A percentile compares a stretch with the other conserved stretches of the same genome.
These are phyloP conservation scores for Candida quercuum DNA, from an alignment of 805 yeast species.

Conservation along the genomic window DNA sequence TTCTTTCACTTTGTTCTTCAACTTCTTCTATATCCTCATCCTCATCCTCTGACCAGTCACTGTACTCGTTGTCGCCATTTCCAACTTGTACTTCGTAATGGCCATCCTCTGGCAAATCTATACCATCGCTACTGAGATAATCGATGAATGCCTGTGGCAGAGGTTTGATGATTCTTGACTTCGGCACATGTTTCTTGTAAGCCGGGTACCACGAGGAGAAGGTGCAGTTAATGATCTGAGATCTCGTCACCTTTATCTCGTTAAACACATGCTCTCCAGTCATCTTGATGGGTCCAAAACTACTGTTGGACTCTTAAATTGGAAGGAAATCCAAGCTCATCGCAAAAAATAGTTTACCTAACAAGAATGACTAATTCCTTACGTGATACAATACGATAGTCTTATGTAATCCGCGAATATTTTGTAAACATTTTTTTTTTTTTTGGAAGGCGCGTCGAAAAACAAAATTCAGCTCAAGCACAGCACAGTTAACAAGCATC, in stretches of 20 bases:
- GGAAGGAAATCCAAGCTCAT: too few relatives aligned
- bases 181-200: slow-evolving; percentile 45
- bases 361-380: too few relatives aligned
- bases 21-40: slow-evolving; percentile 17
- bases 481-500: neutral
- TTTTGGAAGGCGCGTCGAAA: slow-evolving; percentile 2
- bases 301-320: too few relatives aligned
- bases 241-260: slow-evolving; percentile 24
- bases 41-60: slow-evolving; percentile 60
- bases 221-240: slow-evolving; percentile 45
- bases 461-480: neutral
- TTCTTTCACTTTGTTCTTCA: slow-evolving; percentile 4
- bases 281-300: slow-evolving; percentile 6
- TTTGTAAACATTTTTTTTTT: neutral
- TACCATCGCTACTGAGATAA: slow-evolving; percentile 64
- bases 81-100: slow-evolving; percentile 29
- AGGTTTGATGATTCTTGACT: slow-evolving; percentile 47
- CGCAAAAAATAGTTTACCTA: too few relatives aligned
- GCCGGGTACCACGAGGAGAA: slow-evolving; percentile 56
- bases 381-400: too few relatives aligned
- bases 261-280: slow-evolving; percentile 17
- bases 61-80: slow-evolving; percentile 59
- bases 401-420: neutral
- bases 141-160: slow-evolving; percentile 52
- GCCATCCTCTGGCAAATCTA: slow-evolving; percentile 49